Percentiles rank a stretch among this genome's conserved stretches.
Evolutionary conservation across 495 filamentous ascomycete genomes (phyloP).

Genomic region (Amorphotheca resinae): DNA sequence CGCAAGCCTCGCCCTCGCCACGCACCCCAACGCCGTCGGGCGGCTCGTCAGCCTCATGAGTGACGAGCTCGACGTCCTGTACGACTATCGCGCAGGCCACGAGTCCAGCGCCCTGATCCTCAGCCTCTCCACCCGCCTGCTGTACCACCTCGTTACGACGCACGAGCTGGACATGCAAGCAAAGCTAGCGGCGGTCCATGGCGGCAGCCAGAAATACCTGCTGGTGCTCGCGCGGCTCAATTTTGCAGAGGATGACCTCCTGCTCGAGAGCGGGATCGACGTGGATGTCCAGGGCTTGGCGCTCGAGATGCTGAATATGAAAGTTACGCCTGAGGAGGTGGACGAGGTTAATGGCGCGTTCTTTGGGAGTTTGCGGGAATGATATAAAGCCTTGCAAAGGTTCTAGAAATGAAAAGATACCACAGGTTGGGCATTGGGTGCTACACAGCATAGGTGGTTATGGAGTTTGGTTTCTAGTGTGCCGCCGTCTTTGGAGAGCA

Average conservation of each 20-base stretch:
- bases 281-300: slow-evolving; percentile 16
- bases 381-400: slow-evolving; percentile 8
- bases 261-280: slow-evolving; percentile 19
- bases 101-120: slow-evolving; percentile 16
- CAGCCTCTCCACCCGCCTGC: slow-evolving; percentile 12
- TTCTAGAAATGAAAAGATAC: too few relatives aligned
- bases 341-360: slow-evolving; percentile 20
- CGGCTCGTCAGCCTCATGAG: slow-evolving; percentile 16
- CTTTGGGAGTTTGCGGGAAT: neutral
- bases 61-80: slow-evolving; percentile 18
- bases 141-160: slow-evolving; percentile 17
- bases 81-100: slow-evolving; percentile 16
- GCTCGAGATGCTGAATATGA: slow-evolving; percentile 14
- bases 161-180: slow-evolving; percentile 13
- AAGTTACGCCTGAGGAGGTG: slow-evolving; percentile 19
- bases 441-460: too few relatives aligned
- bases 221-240: slow-evolving; percentile 18
- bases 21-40: slow-evolving; percentile 14
- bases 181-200: slow-evolving; percentile 15
- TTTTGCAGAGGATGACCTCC: slow-evolving; percentile 18
- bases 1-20: slow-evolving; percentile 12
- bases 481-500: too few relatives aligned
- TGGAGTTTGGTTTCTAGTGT: too few relatives aligned
- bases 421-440: too few relatives aligned
- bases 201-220: slow-evolving; percentile 19